phyloP scores from a whole-genome alignment of 345 rosid genomes.

The Aquilaria yunnanensis region DNA sequence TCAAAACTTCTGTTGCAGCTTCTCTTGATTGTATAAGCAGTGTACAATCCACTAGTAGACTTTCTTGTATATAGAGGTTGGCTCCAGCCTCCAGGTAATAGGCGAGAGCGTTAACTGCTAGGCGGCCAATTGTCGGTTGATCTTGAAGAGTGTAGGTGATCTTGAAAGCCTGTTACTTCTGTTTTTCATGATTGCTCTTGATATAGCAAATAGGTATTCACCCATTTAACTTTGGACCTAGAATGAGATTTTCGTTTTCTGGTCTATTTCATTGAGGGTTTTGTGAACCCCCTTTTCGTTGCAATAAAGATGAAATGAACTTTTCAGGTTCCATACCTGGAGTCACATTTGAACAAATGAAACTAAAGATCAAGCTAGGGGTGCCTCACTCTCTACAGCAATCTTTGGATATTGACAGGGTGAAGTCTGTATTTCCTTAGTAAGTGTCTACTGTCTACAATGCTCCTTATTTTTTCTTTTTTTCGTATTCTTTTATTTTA shows the following conservation, averaged over 20 bases:
- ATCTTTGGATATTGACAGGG: constrained; percentile 55
- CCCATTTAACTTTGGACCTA: too few species aligned
- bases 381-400: constrained; percentile 82
- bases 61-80: too few species aligned
- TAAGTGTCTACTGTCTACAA: constrained; percentile 30
- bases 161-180: too few species aligned
- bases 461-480: background rate
- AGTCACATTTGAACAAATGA: constrained; percentile 79
- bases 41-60: too few species aligned
- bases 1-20: too few species aligned
- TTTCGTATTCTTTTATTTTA: background rate
- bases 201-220: too few species aligned
- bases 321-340: constrained; percentile 87
- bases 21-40: too few species aligned
- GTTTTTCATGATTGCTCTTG: too few species aligned
- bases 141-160: too few species aligned
- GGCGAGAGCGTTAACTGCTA: too few species aligned
- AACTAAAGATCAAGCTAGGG: constrained; percentile 78
- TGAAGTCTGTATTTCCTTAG: constrained; percentile 87
- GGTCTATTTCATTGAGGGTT: background rate
- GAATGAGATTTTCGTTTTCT: background rate
- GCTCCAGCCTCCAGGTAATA: too few species aligned
- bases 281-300: background rate
- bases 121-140: too few species aligned
- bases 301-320: constrained; percentile 1